These are phyloP conservation scores for Ceratocystis harringtonii DNA, from an alignment of 2,329 filamentous ascomycete genomes.

Conservation along the genomic window DNA sequence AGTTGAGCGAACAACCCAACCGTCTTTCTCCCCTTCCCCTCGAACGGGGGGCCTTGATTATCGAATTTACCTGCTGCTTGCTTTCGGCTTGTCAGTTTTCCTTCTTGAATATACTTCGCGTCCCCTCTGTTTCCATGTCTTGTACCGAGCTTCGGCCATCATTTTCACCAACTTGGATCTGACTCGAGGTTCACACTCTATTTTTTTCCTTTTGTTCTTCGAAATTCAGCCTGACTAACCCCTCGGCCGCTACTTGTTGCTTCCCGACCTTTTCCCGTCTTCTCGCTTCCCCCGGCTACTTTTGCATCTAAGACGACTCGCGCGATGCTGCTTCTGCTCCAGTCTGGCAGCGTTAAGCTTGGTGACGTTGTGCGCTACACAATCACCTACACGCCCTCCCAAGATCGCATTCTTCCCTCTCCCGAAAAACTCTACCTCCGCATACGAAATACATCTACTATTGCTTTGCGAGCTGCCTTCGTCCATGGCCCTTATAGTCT, in stretches of 20 bases:
- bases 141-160: background rate
- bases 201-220: background rate
- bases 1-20: background rate
- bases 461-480: conserved; percentile 84
- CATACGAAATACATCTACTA: conserved; percentile 81
- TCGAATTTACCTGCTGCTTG: background rate
- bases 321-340: conserved; percentile 77
- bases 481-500: conserved; percentile 91
- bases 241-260: background rate
- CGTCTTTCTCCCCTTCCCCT: background rate
- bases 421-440: conserved; percentile 69
- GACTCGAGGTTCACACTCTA: background rate
- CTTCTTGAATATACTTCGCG: background rate
- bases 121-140: background rate
- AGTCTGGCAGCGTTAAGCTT: conserved; percentile 80
- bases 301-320: background rate
- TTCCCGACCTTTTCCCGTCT: background rate
- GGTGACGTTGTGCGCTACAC: conserved; percentile 88
- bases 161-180: background rate
- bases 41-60: background rate
- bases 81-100: background rate
- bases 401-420: conserved; percentile 78
- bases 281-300: background rate
- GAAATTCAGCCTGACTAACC: background rate
- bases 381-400: conserved; percentile 77